Evolutionary conservation across 192 early-diverging fungal genomes (phyloP).

Genomic region (Spinellus fusiger): DNA sequence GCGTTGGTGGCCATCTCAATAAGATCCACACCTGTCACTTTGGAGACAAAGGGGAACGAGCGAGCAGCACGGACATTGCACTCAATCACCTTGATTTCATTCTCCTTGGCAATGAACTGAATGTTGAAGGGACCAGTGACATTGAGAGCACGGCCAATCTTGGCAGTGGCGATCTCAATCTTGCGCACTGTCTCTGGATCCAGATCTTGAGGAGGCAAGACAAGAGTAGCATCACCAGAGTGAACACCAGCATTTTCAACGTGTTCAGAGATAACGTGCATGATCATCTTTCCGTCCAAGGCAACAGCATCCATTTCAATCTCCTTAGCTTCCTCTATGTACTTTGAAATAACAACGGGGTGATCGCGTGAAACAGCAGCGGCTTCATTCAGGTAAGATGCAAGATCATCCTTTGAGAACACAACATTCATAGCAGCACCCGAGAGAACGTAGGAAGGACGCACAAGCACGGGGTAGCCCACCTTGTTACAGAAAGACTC

Average conservation of each 20-base stretch:
- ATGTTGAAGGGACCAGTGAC: slow-evolving; percentile 99
- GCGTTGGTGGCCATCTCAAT: slow-evolving; percentile 97
- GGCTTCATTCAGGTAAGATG: slow-evolving; percentile 83
- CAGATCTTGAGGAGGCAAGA: slow-evolving; percentile 92
- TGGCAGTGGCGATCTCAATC: slow-evolving; percentile 86
- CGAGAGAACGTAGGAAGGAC: slow-evolving; percentile 96
- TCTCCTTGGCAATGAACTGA: slow-evolving; percentile 99
- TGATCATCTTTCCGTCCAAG: slow-evolving; percentile 81
- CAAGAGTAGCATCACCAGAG: slow-evolving; percentile 96
- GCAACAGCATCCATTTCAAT: slow-evolving; percentile 99
- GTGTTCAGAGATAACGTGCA: slow-evolving; percentile 96
- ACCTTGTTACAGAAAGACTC: slow-evolving; percentile 81
- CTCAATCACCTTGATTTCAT: slow-evolving; percentile 99
- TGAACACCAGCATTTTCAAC: slow-evolving; percentile 99
- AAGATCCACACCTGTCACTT: slow-evolving; percentile 90
- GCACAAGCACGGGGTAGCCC: slow-evolving; percentile 92
- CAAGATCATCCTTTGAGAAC: slow-evolving; percentile 75
- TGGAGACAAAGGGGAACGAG: slow-evolving; percentile 97
- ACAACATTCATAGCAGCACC: slow-evolving; percentile 99
- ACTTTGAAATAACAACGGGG: slow-evolving; percentile 98
- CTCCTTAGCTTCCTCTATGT: slow-evolving; percentile 97
- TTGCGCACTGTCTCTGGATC: slow-evolving; percentile 91
- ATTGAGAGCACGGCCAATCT: slow-evolving; percentile 88
- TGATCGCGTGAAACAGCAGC: slow-evolving; percentile 88
- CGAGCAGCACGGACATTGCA: slow-evolving; percentile 96